phyloP scores from a whole-genome alignment of 75 land plant species.

The Larix kaempferi region DNA sequence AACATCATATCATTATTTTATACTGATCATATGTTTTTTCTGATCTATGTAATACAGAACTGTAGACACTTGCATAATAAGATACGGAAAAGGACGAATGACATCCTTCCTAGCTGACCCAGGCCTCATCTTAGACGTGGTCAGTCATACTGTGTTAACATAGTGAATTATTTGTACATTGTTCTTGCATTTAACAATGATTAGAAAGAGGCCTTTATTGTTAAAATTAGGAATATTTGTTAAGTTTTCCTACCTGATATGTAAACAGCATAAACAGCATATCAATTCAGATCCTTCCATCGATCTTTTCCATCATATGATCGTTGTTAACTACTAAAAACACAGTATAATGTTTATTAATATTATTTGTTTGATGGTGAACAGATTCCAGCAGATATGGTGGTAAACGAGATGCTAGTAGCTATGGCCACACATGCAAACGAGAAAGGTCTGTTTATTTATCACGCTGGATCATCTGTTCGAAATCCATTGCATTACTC shows the following conservation, averaged over 20 bases:
- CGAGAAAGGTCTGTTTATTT: constrained; percentile 21
- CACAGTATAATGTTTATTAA: not conserved
- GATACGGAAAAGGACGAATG: constrained; percentile 49
- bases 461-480: constrained; percentile 46
- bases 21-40: not conserved
- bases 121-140: constrained; percentile 44
- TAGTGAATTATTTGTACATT: too few species aligned
- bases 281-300: not conserved
- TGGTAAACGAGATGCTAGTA: constrained; percentile 60
- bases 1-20: not conserved
- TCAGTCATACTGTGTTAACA: constrained; percentile 7
- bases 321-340: not conserved
- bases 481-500: constrained; percentile 43
- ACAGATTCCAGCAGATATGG: constrained; percentile 75
- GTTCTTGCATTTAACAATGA: too few species aligned
- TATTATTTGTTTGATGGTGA: not conserved
- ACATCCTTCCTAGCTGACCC: constrained; percentile 37
- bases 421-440: constrained; percentile 37
- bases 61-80: constrained; percentile 43
- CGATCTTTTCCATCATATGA: not conserved
- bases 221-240: too few species aligned
- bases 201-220: too few species aligned
- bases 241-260: too few species aligned
- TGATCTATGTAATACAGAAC: constrained; percentile 26
- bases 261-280: too few species aligned